Conservation (phyloP, 768 basidiomycete genomes). For the Hypholoma fasciculare region DNA sequence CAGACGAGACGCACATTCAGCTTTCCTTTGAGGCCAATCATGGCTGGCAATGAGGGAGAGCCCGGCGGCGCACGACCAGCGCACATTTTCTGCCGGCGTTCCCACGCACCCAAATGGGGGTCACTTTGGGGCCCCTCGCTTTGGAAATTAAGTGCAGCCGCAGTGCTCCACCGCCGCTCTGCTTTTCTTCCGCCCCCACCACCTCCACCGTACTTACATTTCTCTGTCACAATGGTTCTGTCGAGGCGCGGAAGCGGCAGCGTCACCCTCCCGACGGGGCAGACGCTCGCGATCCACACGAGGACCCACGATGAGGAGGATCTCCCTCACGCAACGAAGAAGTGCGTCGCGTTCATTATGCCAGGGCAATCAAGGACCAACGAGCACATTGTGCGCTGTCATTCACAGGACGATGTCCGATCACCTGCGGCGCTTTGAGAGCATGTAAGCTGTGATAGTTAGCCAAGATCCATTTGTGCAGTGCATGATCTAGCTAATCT, state of each 20-base stretch:
- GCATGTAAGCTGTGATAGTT: slow-evolving; percentile 49
- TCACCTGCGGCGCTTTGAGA: slow-evolving; percentile 90
- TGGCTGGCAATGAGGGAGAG: slow-evolving; percentile 31
- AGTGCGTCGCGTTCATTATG: slow-evolving; percentile 43
- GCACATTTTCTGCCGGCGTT: slow-evolving; percentile 14
- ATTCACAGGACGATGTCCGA: slow-evolving; percentile 83
- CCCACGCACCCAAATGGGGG: slow-evolving; percentile 27
- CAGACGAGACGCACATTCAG: slow-evolving; percentile 67
- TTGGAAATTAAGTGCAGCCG: background rate
- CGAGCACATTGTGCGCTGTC: slow-evolving; percentile 11
- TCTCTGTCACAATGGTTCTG: slow-evolving; percentile 46
- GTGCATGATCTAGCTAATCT: slow-evolving; percentile 11
- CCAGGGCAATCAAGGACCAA: background rate
- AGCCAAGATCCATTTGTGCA: slow-evolving; percentile 17
- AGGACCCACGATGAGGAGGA: slow-evolving; percentile 85
- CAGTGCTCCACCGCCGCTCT: slow-evolving; percentile 11
- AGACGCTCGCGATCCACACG: slow-evolving; percentile 84
- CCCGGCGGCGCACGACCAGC: slow-evolving; percentile 2
- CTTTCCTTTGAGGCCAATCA: slow-evolving; percentile 95
- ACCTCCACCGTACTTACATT: background rate
- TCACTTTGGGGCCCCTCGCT: background rate
- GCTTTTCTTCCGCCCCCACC: slow-evolving; percentile 17
- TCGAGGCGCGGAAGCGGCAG: slow-evolving; percentile 82
- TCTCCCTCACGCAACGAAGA: slow-evolving; percentile 93
- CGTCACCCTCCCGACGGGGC: slow-evolving; percentile 69